Evolutionary conservation across 2,329 filamentous ascomycete species (phyloP), one percentile per base, ranked within the genome.

Genomic region (Alternaria longipes): DNA sequence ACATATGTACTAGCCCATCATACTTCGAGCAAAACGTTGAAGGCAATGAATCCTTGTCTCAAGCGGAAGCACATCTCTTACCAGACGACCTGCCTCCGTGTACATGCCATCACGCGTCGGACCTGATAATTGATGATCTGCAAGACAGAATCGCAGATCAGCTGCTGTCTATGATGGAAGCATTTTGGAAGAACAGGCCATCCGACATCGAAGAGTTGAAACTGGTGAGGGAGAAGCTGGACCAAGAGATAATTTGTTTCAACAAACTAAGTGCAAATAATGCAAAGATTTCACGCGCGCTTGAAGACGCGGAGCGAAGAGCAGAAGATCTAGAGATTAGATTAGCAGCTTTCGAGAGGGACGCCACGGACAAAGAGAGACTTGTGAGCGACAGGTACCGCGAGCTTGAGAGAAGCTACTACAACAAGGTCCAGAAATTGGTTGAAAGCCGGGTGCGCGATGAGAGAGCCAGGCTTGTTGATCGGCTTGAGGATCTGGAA

Each of bases 401-500:
- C 7, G 44, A 49, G 11, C 53, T 56, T 7, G 32, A 32, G 9
- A 56, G 32, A 20, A 14, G 34, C n/a, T 56, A 24, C 11, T 49
- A 49, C 26, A 24, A 24, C 9, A 41, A 41, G 2, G 53, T 56
- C 12, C 44, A 56, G 16, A 56, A 32, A 4, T 45, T 49, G 16
- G 44, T 56, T 8, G 34, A 56, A 20, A 20, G n/a, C 14, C 53
- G 44, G 5, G 12, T 56, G 12, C 24, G n/a, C 20, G 44, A 56
- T n/a, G 53, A 56, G 30, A 54, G 40, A 26, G 26, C 16, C 11
- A 55, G 30, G 53, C 44, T 55, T 8, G 20, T 44, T 18, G 42
- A 40, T 18, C 53, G 42, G n/a, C 42, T 55, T 14, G 40, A 3
- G 8, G 12, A 22, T 20, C 34, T 44, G 22, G 42, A 47, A 28